Evolutionary conservation across 2,329 filamentous ascomycete species (phyloP), one percentile per base, ranked within the genome.

Genomic region (Calonectria leucothoes): DNA sequence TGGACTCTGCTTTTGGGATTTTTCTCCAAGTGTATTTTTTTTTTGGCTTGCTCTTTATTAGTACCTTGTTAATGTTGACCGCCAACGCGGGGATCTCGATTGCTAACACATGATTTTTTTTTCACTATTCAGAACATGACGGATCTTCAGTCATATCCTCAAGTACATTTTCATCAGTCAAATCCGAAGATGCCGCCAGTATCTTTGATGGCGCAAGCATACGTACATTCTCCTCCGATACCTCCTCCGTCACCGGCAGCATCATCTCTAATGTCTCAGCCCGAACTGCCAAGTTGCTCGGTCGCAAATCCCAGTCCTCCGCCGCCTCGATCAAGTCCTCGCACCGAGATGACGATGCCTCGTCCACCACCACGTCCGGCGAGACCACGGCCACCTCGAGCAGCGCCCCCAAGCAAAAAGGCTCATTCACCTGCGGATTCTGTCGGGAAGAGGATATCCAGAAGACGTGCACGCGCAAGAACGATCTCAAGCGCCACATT

Each of bases 401-500:
- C 6, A 73, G 71, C 51, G 77, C 81, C 6, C 78, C 84, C 4
- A 86, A 85, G 70, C 84, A 84, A 61, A 85, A 85, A 66, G 81
- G 83, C 14, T 82, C 83, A 7, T 82, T 87, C 74, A 84, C 84
- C 70, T 83, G 82, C 71, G 82, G 82, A 12, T 87, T 87, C 69
- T 88, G 86, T 76, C 82, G 82, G 45, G 86, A 88, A 75, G 83
- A 82, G 69, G 81, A 80, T 33, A 86, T 87, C 66, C 76, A 82
- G 66, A 84, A 86, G 76, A 86, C 85, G 5, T 87, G 86, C 73
- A 86, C 85, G 7, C 85, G 87, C 15, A 87, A 87, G 74, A 87
- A 88, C 72, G 87, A 88, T 70, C 80, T 88, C 61, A 88, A 88
- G 76, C 84, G 87, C 15, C 87, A 88, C 67, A 87, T 88, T 39